Base-by-base conservation (phyloP, 306 rosid species). In the Gynostemma pentaphyllum region DNA sequence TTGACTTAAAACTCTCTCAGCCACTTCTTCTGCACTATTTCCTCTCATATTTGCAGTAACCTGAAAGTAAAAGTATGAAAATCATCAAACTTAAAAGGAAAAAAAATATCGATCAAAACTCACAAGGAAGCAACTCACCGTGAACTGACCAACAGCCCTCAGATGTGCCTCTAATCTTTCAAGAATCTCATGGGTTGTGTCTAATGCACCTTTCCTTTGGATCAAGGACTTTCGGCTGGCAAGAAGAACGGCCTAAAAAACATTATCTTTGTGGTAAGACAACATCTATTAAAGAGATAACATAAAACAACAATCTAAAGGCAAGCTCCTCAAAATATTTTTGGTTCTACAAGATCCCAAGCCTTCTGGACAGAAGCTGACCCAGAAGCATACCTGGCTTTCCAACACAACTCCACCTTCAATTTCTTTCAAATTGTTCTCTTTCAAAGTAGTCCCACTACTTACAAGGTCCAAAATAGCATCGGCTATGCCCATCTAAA, bases 401-500 rank as follows among this genome's bases (percentile, higher is more conserved):
- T 75, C 79, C 83, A 88, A 75, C 61, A 88, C 90, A 64, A 67
- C 64, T 65, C 99, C 96, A 9, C 95, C 96, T 75, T 86, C 81
- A 24, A 92, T 88, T 79, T 92, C 98, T 79, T 92, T 92, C 78
- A 88, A 68, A 74, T 92, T 85, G 74, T 88, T 92, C 72, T 92
- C 96, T 76, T 67, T 83, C 55, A 92, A 73, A 0, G 98, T 88
- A 41, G 83, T 92, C 36, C 98, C 96, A 67, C 98, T 91, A 70
- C 95, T 88, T 75, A 88, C 99, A 61, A 88, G 99, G 78, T 88
- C 99, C 84, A 92, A 81, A 62, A 92, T 92, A 68, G 95, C 99
- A 76, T 92, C 99, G 57, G 94, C 99, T 69, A 79, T 84, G 66
- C 99, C 95, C 96, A 88, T 88, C 95, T 88, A 75, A 72, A 75